Evolutionary conservation across 2,329 filamentous ascomycete genomes (phyloP).

Genomic region (Trichoderma atrobrunneum): DNA sequence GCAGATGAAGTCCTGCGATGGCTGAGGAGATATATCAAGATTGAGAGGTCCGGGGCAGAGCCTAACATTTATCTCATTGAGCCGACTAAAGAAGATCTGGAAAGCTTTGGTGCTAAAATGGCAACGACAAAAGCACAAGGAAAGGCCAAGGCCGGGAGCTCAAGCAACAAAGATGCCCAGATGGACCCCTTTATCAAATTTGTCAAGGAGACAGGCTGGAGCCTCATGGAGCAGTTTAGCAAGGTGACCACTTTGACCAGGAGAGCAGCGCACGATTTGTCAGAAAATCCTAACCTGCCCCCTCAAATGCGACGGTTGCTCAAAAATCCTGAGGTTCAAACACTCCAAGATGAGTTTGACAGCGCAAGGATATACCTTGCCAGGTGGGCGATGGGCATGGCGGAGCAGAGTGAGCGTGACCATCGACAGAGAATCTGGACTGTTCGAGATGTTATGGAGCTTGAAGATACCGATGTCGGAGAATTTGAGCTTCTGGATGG

Average conservation of each 20-base stretch:
- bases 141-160: constrained; percentile 32
- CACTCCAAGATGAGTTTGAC: constrained; percentile 93
- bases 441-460: constrained; percentile 84
- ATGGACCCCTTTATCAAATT: constrained; percentile 95
- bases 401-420: constrained; percentile 91
- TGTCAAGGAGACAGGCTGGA: constrained; percentile 94
- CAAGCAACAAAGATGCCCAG: constrained; percentile 58
- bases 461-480: constrained; percentile 91
- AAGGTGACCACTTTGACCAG: constrained; percentile 96
- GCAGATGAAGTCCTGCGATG: constrained; percentile 92
- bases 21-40: constrained; percentile 77
- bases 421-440: constrained; percentile 87
- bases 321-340: constrained; percentile 91
- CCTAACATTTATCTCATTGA: constrained; percentile 90
- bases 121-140: constrained; percentile 30
- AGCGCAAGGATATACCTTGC: constrained; percentile 92
- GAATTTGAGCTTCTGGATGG: constrained; percentile 94
- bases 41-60: constrained; percentile 83
- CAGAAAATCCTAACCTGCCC: constrained; percentile 87
- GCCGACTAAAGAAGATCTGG: constrained; percentile 77
- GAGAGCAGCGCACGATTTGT: constrained; percentile 84
- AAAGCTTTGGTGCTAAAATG: constrained; percentile 70
- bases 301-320: constrained; percentile 83
- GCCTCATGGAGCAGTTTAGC: constrained; percentile 91
- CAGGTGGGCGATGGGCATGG: constrained; percentile 97